Percentiles rank a stretch among this genome's conserved stretches.
phyloP scores from a whole-genome alignment of 202 grass and related monocot genomes.

The Panicum virgatum region DNA sequence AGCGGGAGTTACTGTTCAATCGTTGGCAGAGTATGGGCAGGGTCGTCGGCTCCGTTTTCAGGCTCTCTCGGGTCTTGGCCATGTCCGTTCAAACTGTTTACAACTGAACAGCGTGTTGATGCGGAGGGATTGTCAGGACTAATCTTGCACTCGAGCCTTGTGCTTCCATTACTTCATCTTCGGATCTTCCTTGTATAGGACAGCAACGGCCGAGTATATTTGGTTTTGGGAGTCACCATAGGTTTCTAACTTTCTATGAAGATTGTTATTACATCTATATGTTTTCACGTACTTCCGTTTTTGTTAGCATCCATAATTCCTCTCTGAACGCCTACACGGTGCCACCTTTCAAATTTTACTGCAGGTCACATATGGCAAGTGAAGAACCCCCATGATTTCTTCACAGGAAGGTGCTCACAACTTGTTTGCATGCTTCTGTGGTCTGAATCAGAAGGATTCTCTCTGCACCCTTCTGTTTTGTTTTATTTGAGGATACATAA shows the following conservation, averaged over 20 bases:
- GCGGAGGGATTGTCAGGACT: neutral
- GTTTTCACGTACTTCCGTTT: neutral
- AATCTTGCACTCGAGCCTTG: neutral
- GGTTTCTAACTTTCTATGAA: neutral
- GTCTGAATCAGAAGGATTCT: neutral
- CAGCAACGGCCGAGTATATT: neutral
- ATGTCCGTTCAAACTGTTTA: neutral
- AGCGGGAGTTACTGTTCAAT: neutral
- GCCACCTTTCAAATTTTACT: neutral
- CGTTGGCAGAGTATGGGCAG: neutral
- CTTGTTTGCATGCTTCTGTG: conserved; percentile 1
- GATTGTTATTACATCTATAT: neutral
- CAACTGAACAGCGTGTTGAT: neutral
- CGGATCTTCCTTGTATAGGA: neutral
- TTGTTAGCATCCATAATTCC: neutral
- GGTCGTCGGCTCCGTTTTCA: neutral
- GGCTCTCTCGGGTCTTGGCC: too few relatives aligned
- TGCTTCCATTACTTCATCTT: neutral
- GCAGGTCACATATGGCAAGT: conserved; percentile 82
- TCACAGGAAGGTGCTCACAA: conserved; percentile 74
- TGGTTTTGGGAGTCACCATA: neutral
- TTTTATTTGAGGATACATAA: neutral
- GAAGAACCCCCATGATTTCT: conserved; percentile 73
- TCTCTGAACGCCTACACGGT: neutral
- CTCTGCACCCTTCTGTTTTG: neutral